A percentile compares a stretch with the other conserved stretches of the same genome.
These are phyloP conservation scores for Fusarium continuum DNA, from an alignment of 2,329 filamentous ascomycete species.

Conservation along the genomic window DNA sequence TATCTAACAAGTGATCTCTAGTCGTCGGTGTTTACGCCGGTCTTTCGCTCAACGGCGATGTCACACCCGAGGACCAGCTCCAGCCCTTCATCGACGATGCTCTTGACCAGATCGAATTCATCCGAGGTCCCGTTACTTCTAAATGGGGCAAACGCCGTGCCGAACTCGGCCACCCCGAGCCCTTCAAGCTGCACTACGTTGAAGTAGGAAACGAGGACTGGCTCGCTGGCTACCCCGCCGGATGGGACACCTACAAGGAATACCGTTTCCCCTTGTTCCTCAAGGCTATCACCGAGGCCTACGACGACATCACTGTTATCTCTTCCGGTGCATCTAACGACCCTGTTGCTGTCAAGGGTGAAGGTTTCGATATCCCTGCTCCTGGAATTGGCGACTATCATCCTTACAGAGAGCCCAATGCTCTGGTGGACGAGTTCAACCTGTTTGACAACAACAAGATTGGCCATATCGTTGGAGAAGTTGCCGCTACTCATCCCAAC, in stretches of 20 bases:
- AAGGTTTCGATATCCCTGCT: conserved; percentile 51
- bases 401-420: conserved; percentile 60
- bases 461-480: conserved; percentile 57
- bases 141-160: conserved; percentile 67
- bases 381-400: conserved; percentile 60
- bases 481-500: conserved; percentile 61
- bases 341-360: conserved; percentile 23
- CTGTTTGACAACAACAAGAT: conserved; percentile 60
- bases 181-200: conserved; percentile 68
- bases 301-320: conserved; percentile 67
- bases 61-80: conserved; percentile 61
- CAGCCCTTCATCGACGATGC: conserved; percentile 66
- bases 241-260: conserved; percentile 60
- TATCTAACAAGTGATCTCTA: conserved; percentile 12
- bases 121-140: conserved; percentile 62
- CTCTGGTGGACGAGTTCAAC: conserved; percentile 59
- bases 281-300: conserved; percentile 63
- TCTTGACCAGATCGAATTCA: conserved; percentile 70
- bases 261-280: conserved; percentile 69
- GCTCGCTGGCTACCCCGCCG: conserved; percentile 59
- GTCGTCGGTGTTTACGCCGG: conserved; percentile 68
- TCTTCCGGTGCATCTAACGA: conserved; percentile 58
- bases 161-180: conserved; percentile 67
- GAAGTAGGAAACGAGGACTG: conserved; percentile 76
- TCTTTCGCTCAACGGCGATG: conserved; percentile 62